These are phyloP conservation scores for Cladophialophora chaetospira DNA, from an alignment of 2,329 filamentous ascomycete genomes.

Conservation along the genomic window DNA sequence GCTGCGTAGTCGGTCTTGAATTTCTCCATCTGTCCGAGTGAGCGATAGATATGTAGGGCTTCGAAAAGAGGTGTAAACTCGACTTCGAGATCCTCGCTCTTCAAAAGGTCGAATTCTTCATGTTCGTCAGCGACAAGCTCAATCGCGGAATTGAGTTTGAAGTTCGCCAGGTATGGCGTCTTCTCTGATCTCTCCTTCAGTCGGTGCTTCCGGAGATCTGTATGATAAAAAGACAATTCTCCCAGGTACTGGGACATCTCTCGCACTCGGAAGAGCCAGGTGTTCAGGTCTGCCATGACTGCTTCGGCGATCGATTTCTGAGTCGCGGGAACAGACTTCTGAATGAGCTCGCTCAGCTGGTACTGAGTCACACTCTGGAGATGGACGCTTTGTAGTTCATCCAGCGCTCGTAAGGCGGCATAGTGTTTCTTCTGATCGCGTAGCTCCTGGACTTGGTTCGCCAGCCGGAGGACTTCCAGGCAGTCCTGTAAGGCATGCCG, in stretches of 20 bases:
- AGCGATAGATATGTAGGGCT: slow-evolving; percentile 93
- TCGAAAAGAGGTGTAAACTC: slow-evolving; percentile 95
- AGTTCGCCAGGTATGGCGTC: slow-evolving; percentile 73
- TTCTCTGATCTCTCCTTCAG: slow-evolving; percentile 81
- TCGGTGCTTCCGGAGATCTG: slow-evolving; percentile 78
- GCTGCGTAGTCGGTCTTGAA: slow-evolving; percentile 91
- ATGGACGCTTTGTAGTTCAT: slow-evolving; percentile 95
- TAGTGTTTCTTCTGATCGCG: slow-evolving; percentile 94
- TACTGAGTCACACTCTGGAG: slow-evolving; percentile 93
- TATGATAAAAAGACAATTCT: slow-evolving; percentile 96
- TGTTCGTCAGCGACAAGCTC: slow-evolving; percentile 93
- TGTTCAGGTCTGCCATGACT: slow-evolving; percentile 95
- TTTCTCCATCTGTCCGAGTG: slow-evolving; percentile 85
- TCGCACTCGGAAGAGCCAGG: slow-evolving; percentile 91
- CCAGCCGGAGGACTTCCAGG: slow-evolving; percentile 84
- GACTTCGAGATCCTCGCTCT: slow-evolving; percentile 92
- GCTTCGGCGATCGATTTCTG: slow-evolving; percentile 93
- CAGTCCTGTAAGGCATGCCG: slow-evolving; percentile 87
- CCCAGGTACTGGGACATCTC: slow-evolving; percentile 95
- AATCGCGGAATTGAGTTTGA: slow-evolving; percentile 92
- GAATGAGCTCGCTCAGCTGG: slow-evolving; percentile 91
- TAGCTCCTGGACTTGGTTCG: slow-evolving; percentile 92
- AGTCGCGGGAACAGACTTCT: slow-evolving; percentile 89
- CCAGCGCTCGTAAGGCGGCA: slow-evolving; percentile 85
- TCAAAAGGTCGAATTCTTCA: slow-evolving; percentile 91